A percentile compares a stretch with the other conserved stretches of the same genome.
These are phyloP conservation scores for Lycium ferocissimum DNA, from an alignment of 257 asterid species.

Conservation along the genomic window DNA sequence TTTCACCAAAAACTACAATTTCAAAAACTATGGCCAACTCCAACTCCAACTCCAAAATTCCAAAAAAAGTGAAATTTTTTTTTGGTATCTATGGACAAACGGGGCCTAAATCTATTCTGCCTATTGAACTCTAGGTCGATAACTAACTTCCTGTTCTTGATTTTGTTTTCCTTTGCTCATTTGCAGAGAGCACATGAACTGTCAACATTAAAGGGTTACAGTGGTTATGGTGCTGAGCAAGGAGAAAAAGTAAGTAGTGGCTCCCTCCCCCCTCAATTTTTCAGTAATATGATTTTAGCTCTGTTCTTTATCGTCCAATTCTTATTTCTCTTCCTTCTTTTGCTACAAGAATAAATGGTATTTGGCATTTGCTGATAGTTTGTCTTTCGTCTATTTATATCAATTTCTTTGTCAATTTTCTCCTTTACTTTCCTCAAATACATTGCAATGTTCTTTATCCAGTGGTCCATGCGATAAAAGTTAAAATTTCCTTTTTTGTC, in stretches of 20 bases:
- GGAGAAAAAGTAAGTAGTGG: conserved; percentile 77
- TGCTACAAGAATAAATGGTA: background rate
- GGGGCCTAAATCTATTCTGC: background rate
- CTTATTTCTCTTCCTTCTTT: conserved; percentile 31
- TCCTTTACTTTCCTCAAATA: conserved; percentile 9
- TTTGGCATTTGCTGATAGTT: background rate
- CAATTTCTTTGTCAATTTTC: background rate
- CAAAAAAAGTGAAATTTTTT: too few relatives aligned
- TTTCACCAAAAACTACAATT: too few relatives aligned
- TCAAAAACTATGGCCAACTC: too few relatives aligned
- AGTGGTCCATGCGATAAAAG: background rate
- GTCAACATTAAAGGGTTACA: conserved; percentile 85
- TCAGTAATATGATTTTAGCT: background rate
- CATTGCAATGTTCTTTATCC: background rate
- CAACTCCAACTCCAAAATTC: too few relatives aligned
- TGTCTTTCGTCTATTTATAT: background rate
- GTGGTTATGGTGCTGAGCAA: conserved; percentile 99
- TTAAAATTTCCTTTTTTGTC: background rate
- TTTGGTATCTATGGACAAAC: too few relatives aligned
- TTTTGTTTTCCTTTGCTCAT: conserved; percentile 28
- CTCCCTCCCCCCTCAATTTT: background rate
- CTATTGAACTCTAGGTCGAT: conserved; percentile 18
- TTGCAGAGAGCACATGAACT: conserved; percentile 71
- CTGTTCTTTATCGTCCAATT: conserved; percentile 1
- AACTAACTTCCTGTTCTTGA: conserved; percentile 24